Conservation (phyloP, 192 early-diverging fungal genomes). For the Coemansia sp. region DNA sequence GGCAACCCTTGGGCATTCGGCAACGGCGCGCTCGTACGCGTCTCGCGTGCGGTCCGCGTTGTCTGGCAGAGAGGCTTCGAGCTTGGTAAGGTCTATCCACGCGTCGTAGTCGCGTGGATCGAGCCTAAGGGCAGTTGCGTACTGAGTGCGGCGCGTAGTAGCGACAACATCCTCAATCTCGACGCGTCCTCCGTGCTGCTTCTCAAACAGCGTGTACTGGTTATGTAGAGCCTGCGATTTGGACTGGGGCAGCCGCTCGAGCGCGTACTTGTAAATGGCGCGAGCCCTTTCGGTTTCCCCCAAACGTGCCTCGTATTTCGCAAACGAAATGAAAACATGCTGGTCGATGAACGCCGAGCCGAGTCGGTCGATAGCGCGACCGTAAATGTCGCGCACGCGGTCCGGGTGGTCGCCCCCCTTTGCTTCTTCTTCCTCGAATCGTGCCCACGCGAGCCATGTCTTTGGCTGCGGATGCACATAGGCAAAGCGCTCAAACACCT, state of each 20-base stretch:
- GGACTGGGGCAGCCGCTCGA: conserved; percentile 81
- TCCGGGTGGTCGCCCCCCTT: too few species aligned
- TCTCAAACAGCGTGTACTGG: conserved; percentile 95
- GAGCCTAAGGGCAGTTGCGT: conserved; percentile 69
- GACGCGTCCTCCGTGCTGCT: conserved; percentile 84
- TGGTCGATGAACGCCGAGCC: conserved; percentile 91
- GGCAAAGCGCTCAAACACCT: conserved; percentile 83
- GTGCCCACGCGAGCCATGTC: conserved; percentile 95
- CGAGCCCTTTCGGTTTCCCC: conserved; percentile 92
- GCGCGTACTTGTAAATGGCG: conserved; percentile 92
- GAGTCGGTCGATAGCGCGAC: conserved; percentile 78
- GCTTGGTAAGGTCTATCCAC: conserved; percentile 95
- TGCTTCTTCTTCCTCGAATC: conserved; percentile 91
- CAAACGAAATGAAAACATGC: conserved; percentile 93
- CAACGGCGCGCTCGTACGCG: conserved; percentile 93
- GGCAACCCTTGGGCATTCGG: conserved; percentile 73
- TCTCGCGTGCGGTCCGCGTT: conserved; percentile 79
- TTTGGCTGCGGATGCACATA: conserved; percentile 85
- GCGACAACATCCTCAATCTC: conserved; percentile 91
- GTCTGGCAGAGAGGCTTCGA: conserved; percentile 76
- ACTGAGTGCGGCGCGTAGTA: conserved; percentile 83
- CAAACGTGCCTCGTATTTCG: conserved; percentile 87
- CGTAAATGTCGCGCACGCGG: conserved; percentile 78
- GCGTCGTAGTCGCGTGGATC: conserved; percentile 93
- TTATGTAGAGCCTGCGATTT: conserved; percentile 86